phyloP scores from a whole-genome alignment of 2,329 filamentous ascomycete genomes.

The Trichoderma citrinoviride region DNA sequence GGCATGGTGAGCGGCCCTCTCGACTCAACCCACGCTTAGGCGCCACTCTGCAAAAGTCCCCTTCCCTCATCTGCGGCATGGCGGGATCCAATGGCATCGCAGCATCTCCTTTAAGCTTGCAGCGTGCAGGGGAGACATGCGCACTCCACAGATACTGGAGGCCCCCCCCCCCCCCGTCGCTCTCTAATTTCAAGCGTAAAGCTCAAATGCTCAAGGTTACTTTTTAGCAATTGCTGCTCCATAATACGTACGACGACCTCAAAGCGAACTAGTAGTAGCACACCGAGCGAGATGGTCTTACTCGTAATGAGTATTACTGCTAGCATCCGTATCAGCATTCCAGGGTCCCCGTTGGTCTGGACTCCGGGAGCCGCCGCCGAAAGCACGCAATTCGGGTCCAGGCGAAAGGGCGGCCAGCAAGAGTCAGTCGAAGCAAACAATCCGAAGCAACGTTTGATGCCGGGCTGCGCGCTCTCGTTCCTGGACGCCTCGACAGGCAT shows the following conservation, averaged over 20 bases:
- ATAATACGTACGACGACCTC: not conserved
- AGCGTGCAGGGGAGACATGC: slow-evolving; percentile 10
- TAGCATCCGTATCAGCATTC: not conserved
- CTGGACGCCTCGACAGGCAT: slow-evolving; percentile 1
- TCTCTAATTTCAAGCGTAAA: slow-evolving; percentile 17
- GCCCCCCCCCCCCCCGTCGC: not conserved
- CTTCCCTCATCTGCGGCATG: not conserved
- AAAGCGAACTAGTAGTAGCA: not conserved
- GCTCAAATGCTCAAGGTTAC: slow-evolving; percentile 16
- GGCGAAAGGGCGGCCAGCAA: not conserved
- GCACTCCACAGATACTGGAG: not conserved
- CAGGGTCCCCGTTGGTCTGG: not conserved
- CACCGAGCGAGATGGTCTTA: not conserved
- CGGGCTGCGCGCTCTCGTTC: slow-evolving; percentile 2
- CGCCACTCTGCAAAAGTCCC: slow-evolving; percentile 22
- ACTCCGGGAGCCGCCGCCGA: slow-evolving; percentile 1
- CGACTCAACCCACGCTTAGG: not conserved
- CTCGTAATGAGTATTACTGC: not conserved
- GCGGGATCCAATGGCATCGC: slow-evolving; percentile 8
- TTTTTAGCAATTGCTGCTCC: not conserved
- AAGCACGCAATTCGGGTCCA: slow-evolving; percentile 14
- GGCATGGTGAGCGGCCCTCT: slow-evolving; percentile 9
- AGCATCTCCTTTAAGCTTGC: slow-evolving; percentile 10
- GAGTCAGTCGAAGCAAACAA: not conserved
- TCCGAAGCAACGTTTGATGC: not conserved